Conservation (phyloP, 495 filamentous ascomycete genomes). For the Saxophila tyrrhenica region DNA sequence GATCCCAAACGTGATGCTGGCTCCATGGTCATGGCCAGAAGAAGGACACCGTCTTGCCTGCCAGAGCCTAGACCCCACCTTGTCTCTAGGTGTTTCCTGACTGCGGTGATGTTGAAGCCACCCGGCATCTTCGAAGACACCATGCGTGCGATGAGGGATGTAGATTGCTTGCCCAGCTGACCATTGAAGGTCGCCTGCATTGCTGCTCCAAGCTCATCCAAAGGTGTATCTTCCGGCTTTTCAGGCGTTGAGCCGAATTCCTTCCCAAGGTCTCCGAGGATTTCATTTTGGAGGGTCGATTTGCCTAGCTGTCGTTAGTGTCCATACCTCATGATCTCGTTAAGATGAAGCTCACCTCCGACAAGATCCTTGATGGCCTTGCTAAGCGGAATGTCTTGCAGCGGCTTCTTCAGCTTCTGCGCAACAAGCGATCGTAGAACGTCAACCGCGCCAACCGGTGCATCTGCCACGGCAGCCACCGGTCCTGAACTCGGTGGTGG, state of each 20-base stretch:
- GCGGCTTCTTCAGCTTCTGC: conserved; percentile 95
- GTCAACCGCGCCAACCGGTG: conserved; percentile 74
- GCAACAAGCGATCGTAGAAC: conserved; percentile 83
- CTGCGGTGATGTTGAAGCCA: conserved; percentile 94
- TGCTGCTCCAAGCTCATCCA: conserved; percentile 87
- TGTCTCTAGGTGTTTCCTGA: conserved; percentile 88
- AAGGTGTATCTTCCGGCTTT: conserved; percentile 93
- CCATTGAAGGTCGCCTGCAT: conserved; percentile 98
- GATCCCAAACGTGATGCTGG: conserved; percentile 76
- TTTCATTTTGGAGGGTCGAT: conserved; percentile 96
- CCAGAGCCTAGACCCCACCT: conserved; percentile 82
- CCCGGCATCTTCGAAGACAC: conserved; percentile 99
- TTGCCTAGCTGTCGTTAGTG: conserved; percentile 49
- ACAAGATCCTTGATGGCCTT: conserved; percentile 99
- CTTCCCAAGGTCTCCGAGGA: conserved; percentile 89
- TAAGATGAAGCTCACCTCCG: conserved; percentile 56
- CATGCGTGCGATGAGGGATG: conserved; percentile 81
- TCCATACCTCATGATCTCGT: too few species aligned
- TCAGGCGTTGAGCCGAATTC: conserved; percentile 97
- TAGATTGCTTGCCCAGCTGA: conserved; percentile 92
- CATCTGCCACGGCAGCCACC: conserved; percentile 79
- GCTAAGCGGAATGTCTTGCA: conserved; percentile 78
- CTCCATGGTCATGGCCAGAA: conserved; percentile 87
- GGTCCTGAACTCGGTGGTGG: conserved; percentile 69
- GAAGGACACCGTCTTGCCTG: conserved; percentile 80